Conservation (phyloP, 805 yeast species). For the Saccharomycopsis selenospora region DNA sequence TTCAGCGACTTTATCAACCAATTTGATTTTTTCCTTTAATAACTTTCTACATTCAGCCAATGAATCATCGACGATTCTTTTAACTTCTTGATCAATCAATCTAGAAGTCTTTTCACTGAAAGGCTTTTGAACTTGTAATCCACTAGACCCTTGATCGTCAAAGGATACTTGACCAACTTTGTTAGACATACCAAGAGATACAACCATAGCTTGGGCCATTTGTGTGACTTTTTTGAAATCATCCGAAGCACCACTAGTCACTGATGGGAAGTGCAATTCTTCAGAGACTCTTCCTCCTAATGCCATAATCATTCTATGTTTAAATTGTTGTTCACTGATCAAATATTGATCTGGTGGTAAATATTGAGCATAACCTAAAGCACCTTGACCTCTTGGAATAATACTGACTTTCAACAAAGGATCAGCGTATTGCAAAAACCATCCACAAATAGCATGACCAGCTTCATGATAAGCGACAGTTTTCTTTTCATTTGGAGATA, state of each 20-base stretch:
- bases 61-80: conserved; percentile 58
- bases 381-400: conserved; percentile 92
- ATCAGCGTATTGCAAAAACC: conserved; percentile 83
- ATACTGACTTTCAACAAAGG: conserved; percentile 90
- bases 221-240: conserved; percentile 88
- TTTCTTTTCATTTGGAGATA: conserved; percentile 72
- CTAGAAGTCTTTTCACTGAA: conserved; percentile 68
- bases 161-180: conserved; percentile 53
- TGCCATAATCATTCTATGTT: conserved; percentile 88
- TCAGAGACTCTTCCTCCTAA: conserved; percentile 90
- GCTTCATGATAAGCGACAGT: conserved; percentile 95
- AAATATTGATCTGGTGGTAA: conserved; percentile 84
- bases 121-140: conserved; percentile 50
- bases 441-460: conserved; percentile 94
- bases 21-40: conserved; percentile 49
- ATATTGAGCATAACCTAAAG: conserved; percentile 93
- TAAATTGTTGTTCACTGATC: conserved; percentile 65
- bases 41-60: conserved; percentile 52
- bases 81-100: conserved; percentile 62
- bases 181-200: conserved; percentile 81
- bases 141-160: conserved; percentile 45
- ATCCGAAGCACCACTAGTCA: conserved; percentile 88
- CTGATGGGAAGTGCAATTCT: conserved; percentile 78
- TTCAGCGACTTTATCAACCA: conserved; percentile 67
- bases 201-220: conserved; percentile 86